phyloP scores from a whole-genome alignment of 1,139 yeast genomes.

The Petasospora fabianii region DNA sequence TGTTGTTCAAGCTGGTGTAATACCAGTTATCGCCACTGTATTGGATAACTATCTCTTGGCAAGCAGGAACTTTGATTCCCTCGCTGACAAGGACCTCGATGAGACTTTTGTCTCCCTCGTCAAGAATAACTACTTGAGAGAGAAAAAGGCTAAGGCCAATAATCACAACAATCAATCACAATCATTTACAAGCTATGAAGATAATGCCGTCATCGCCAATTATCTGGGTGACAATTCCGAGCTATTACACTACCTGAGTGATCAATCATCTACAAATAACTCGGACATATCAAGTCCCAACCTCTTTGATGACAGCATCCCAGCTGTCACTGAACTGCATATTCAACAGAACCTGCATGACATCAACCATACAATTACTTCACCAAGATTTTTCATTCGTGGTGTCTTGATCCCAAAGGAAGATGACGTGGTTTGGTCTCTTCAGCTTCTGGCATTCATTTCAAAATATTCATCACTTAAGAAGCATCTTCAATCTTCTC shows the following conservation, averaged over 20 bases:
- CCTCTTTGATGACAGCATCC: constrained; percentile 3
- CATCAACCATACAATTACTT: constrained; percentile 27
- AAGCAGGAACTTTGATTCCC: constrained; percentile 33
- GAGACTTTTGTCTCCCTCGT: constrained; percentile 14
- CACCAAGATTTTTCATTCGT: constrained; percentile 64
- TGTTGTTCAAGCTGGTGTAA: constrained; percentile 86
- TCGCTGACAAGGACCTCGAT: constrained; percentile 23
- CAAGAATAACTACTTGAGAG: constrained; percentile 4
- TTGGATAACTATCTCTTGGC: constrained; percentile 70
- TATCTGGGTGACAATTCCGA: constrained; percentile 11
- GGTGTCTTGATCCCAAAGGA: constrained; percentile 84
- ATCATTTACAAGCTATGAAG: too few relatives aligned
- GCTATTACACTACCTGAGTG: constrained; percentile 11
- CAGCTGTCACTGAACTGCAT: constrained; percentile 8
- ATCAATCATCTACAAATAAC: background rate
- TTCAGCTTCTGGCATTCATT: constrained; percentile 86
- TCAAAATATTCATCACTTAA: constrained; percentile 86
- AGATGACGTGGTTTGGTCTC: constrained; percentile 91
- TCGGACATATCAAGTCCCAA: background rate
- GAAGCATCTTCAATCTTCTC: constrained; percentile 68
- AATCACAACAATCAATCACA: too few relatives aligned
- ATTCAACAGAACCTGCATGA: constrained; percentile 19
- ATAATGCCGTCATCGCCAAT: constrained; percentile 3
- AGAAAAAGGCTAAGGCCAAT: background rate
- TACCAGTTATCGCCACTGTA: constrained; percentile 88